Conservation (phyloP, 2,329 filamentous ascomycete species). For the Xylaria sp. region DNA sequence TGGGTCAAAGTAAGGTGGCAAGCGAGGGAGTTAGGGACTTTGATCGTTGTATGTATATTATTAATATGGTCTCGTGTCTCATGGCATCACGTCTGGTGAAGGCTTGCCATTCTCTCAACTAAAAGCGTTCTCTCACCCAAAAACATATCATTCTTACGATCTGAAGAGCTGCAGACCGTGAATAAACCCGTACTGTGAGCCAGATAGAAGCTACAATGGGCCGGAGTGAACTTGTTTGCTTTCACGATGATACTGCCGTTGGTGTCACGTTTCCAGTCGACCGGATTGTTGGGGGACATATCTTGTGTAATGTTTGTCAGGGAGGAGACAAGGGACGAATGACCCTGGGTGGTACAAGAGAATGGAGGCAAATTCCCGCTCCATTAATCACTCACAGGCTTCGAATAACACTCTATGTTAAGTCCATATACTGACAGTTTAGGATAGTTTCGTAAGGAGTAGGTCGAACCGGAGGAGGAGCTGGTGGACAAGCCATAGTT, state of each 20-base stretch:
- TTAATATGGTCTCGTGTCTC: no score
- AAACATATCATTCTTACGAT: conserved; percentile 11
- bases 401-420: not conserved
- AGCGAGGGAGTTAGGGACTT: no score
- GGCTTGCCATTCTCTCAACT: conserved; percentile 16
- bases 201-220: conserved; percentile 10
- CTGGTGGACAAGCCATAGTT: not conserved
- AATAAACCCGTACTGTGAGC: conserved; percentile 1
- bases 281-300: not conserved
- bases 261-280: conserved; percentile 5
- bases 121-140: conserved; percentile 14
- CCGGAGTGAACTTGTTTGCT: conserved; percentile 7
- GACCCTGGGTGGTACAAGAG: not conserved
- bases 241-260: conserved; percentile 10
- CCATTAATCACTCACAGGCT: conserved; percentile 1
- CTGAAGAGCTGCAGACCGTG: conserved; percentile 6
- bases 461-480: not conserved
- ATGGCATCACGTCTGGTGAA: not conserved
- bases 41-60: no score
- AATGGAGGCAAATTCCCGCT: not conserved
- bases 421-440: not conserved
- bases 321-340: conserved; percentile 3
- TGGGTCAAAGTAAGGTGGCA: no score
- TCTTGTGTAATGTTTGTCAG: conserved; percentile 14
- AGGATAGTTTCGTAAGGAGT: not conserved